phyloP scores from a whole-genome alignment of 352 stramenopile genomes.

The Phytophthora sp. region DNA sequence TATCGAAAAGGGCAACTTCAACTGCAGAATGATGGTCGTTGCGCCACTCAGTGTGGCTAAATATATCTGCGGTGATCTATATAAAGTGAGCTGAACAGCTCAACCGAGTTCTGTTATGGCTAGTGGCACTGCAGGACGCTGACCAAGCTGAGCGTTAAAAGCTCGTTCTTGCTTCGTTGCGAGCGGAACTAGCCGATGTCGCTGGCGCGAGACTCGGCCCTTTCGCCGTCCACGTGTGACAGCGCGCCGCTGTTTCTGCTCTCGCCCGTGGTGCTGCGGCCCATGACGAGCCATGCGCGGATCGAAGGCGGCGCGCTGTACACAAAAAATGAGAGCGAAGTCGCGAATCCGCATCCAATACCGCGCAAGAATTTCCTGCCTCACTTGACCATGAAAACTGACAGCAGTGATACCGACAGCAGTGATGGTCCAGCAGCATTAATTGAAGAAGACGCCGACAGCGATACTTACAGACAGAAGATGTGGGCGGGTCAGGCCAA shows the following conservation, averaged over 20 bases:
- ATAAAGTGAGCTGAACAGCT: conserved; percentile 2
- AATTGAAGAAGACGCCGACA: conserved; percentile 45
- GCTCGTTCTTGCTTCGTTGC: conserved; percentile 9
- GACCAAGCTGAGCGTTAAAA: conserved; percentile 7
- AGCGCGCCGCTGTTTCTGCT: conserved; percentile 29
- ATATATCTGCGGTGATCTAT: conserved; percentile 33
- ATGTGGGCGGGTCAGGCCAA: conserved; percentile 91
- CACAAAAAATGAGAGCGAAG: conserved; percentile 23
- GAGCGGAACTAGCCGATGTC: conserved; percentile 26
- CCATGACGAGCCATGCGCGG: conserved; percentile 42
- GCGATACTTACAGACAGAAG: conserved; percentile 70
- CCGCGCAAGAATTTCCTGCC: conserved; percentile 35
- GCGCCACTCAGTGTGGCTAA: not conserved
- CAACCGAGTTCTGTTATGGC: not conserved
- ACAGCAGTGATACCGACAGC: not conserved
- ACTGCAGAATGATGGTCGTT: conserved; percentile 30
- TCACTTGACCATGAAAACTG: conserved; percentile 15
- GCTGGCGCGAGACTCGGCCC: conserved; percentile 18
- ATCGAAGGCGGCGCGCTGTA: conserved; percentile 41
- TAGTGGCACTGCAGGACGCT: conserved; percentile 7
- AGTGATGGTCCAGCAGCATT: not conserved
- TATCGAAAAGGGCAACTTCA: conserved; percentile 38
- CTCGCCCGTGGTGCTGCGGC: conserved; percentile 25
- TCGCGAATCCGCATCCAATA: conserved; percentile 7
- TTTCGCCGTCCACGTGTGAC: conserved; percentile 24